phyloP scores from a whole-genome alignment of 371 early-diverging fungal species.

The Dichotomocladium elegans region DNA sequence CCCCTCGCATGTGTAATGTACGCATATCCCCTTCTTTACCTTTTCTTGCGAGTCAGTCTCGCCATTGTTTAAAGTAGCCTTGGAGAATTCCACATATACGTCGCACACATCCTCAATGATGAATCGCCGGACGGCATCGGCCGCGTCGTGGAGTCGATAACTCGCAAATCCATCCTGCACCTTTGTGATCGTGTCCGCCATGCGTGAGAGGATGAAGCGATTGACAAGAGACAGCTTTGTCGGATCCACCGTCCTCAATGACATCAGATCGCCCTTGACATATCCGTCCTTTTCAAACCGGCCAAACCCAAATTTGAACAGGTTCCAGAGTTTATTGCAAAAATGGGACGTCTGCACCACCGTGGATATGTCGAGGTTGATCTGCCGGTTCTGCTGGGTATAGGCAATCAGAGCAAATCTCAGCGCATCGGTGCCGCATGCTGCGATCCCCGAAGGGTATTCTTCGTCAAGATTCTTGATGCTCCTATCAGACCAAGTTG shows the following conservation, averaged over 20 bases:
- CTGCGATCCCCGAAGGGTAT: conserved; percentile 93
- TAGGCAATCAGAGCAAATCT: conserved; percentile 89
- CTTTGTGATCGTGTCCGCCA: conserved; percentile 67
- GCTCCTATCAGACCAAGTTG: conserved; percentile 37
- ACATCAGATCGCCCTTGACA: neutral
- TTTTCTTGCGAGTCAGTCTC: conserved; percentile 26
- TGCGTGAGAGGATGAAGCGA: conserved; percentile 81
- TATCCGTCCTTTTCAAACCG: conserved; percentile 38
- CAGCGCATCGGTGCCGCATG: conserved; percentile 97
- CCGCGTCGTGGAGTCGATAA: conserved; percentile 81
- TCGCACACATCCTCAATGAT: conserved; percentile 95
- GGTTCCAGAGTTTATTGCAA: conserved; percentile 99
- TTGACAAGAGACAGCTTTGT: conserved; percentile 65
- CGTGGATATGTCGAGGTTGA: conserved; percentile 94
- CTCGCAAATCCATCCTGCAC: conserved; percentile 66
- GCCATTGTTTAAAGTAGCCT: conserved; percentile 52
- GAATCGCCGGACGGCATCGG: conserved; percentile 83
- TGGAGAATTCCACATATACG: conserved; percentile 88
- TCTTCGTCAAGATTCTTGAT: conserved; percentile 68
- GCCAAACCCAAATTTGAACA: conserved; percentile 72
- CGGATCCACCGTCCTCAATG: neutral
- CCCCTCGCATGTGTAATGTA: neutral
- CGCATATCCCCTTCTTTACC: conserved; percentile 23
- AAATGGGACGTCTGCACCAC: conserved; percentile 92
- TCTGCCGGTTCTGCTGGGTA: conserved; percentile 88